Evolutionary conservation across 164 flowering plant genomes (phyloP).

Genomic region (Vitis amurensis): DNA sequence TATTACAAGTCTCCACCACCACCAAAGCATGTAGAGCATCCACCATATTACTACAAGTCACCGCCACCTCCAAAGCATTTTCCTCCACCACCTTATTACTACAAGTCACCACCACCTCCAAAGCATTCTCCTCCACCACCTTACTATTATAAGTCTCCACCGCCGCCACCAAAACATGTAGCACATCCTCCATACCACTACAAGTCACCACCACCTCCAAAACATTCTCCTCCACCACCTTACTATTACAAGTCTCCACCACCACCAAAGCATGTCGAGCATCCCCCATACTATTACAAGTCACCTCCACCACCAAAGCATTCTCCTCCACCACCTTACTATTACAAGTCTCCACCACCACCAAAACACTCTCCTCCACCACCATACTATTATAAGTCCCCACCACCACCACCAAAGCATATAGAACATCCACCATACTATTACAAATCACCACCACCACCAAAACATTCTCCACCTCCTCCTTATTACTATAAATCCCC

Average conservation of each 20-base stretch:
- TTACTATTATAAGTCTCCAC: slow-evolving; percentile 10
- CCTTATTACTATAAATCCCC: background rate
- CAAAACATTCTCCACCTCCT: background rate
- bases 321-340: slow-evolving; percentile 3
- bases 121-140: slow-evolving; percentile 9
- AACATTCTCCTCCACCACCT: background rate
- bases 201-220: slow-evolving; percentile 9
- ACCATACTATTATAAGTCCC: slow-evolving; percentile 5
- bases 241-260: slow-evolving; percentile 14
- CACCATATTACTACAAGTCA: too few species aligned
- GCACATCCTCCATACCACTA: slow-evolving; percentile 6
- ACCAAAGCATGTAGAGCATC: background rate
- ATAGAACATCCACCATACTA: slow-evolving; percentile 9
- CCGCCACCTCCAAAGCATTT: background rate
- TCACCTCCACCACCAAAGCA: slow-evolving; percentile 9
- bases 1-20: background rate
- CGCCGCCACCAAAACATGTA: slow-evolving; percentile 10
- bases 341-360: background rate
- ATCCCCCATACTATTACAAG: slow-evolving; percentile 7
- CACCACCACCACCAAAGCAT: background rate
- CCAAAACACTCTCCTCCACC: slow-evolving; percentile 2
- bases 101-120: background rate
- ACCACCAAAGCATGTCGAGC: slow-evolving; percentile 6
- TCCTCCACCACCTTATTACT: slow-evolving; percentile 9
- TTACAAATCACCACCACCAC: slow-evolving; percentile 3